Percentiles rank a stretch among this genome's conserved stretches.
phyloP scores from a whole-genome alignment of 257 asterid genomes.

The Lantana camara region DNA sequence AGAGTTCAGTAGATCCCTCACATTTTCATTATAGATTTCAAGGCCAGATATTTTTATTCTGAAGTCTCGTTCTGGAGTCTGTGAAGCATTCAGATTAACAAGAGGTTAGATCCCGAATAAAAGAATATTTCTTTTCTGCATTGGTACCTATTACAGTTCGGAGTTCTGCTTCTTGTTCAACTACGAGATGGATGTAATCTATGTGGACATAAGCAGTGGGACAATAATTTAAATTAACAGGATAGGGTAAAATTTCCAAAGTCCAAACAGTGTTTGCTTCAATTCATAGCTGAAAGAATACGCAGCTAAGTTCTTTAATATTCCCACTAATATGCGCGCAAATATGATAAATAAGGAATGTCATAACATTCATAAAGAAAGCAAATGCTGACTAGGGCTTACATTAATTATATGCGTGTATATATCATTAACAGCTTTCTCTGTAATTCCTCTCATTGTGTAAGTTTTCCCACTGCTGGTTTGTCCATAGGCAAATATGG shows the following conservation, averaged over 20 bases:
- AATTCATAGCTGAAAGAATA: neutral
- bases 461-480: constrained; percentile 97
- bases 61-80: constrained; percentile 95
- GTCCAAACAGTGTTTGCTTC: constrained; percentile 10
- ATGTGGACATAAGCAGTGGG: neutral
- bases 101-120: neutral
- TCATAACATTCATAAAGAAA: neutral
- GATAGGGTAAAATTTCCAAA: constrained; percentile 10
- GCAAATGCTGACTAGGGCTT: constrained; percentile 33
- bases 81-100: constrained; percentile 27
- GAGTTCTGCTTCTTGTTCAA: neutral
- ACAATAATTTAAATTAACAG: neutral
- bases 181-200: neutral
- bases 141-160: neutral
- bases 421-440: constrained; percentile 84
- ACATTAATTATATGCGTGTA: constrained; percentile 84
- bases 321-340: neutral
- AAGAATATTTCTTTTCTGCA: constrained; percentile 3
- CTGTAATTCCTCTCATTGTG: constrained; percentile 93
- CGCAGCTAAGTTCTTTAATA: neutral
- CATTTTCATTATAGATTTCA: constrained; percentile 92
- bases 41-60: constrained; percentile 83
- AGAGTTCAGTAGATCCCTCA: constrained; percentile 80
- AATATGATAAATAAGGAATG: constrained; percentile 4
- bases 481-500: constrained; percentile 96